phyloP scores from a whole-genome alignment of 139 green algal genomes.

The Nannochloris sp. region DNA sequence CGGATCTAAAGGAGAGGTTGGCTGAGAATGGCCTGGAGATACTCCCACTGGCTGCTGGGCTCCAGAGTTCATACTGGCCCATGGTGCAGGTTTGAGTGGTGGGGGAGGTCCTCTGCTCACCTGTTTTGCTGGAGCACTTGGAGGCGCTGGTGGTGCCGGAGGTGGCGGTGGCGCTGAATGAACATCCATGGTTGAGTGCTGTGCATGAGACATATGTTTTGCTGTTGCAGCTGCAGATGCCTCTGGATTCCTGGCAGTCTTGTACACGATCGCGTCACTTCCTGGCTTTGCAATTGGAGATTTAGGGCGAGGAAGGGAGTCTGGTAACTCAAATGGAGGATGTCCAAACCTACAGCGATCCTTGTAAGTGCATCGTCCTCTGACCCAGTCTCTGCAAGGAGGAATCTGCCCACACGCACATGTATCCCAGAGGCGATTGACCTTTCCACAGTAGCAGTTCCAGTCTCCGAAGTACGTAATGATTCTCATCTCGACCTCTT shows the following conservation, averaged over 20 bases:
- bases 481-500: constrained; percentile 26
- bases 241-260: neutral
- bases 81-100: constrained; percentile 24
- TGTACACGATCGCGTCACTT: constrained; percentile 15
- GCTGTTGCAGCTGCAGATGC: constrained; percentile 6
- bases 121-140: neutral
- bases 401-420: constrained; percentile 34
- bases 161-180: neutral
- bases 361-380: constrained; percentile 35
- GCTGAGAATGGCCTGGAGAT: neutral
- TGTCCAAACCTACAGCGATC: constrained; percentile 30
- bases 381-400: constrained; percentile 37
- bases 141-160: neutral
- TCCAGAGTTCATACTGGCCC: constrained; percentile 13
- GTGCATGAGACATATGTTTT: constrained; percentile 2
- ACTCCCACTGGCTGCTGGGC: neutral
- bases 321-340: constrained; percentile 36
- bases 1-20: neutral
- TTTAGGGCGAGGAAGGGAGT: constrained; percentile 22
- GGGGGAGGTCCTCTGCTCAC: neutral
- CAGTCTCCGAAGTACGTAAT: constrained; percentile 36
- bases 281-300: constrained; percentile 28
- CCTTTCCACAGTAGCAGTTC: constrained; percentile 27
- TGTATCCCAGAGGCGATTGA: constrained; percentile 37
- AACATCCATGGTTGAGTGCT: neutral